Base-by-base conservation (phyloP, 2,329 filamentous ascomycete species). In the Penicillium nordicum region DNA sequence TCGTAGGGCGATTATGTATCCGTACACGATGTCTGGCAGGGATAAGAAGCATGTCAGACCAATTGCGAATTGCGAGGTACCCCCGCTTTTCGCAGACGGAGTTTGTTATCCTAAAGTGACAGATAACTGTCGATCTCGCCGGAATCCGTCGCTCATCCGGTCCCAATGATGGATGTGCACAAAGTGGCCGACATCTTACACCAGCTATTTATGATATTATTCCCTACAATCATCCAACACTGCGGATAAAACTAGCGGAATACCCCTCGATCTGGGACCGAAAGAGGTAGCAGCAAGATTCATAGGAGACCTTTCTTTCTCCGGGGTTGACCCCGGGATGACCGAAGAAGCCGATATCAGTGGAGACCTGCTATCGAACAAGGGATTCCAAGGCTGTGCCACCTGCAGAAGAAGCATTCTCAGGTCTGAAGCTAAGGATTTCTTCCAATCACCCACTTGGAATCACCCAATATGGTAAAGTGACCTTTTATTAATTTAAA, bases 301-400 rank as follows among this genome's bases (percentile, higher is more conserved):
- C 21, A 37, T 30, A 46, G 38, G 10, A 16, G 29, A 53, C 2
- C 45, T 53, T 55, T 53, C 30, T 56, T 53, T 60, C 51, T 58
- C 55, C 36, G 50, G 51, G 27, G 38, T 16, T 16, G 50, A 52
- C 57, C 57, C 50, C 57, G 27, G 11, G 41, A 23, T 37, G 47
- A 30, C 41, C 34, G 21, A 52, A 36, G 25, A 50, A 42, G n/a
- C 47, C 55, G 42, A 59, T 59, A 48, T 54, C 51, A 57, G 61
- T 59, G 60, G 57, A 50, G 40, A 37, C 34, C 46, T 23, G 41
- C 11, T 44, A 45, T 55, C 32, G 36, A 48, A 37, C 42, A 46
- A 38, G 51, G 53, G 51, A 27, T 3, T 53, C 2, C n/a, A 38
- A 5, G 23, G 8, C n/a, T 27, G 41, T 10, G 21, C 21, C 21